Evolutionary conservation across 352 stramenopile genomes (phyloP).

Genomic region (Globisporangium middletonii): DNA sequence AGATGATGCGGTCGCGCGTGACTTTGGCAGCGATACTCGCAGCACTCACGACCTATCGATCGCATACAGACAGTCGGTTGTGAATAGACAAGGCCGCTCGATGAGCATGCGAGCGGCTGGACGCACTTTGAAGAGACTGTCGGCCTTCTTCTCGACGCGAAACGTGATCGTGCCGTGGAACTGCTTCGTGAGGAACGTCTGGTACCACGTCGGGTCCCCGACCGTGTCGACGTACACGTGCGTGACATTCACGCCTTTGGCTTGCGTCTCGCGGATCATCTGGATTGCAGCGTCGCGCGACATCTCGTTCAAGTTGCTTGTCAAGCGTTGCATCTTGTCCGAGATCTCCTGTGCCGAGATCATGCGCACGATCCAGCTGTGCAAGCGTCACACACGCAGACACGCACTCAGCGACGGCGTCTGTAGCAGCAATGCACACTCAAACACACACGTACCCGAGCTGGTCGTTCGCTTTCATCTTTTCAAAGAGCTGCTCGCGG

Average conservation of each 20-base stretch:
- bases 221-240: slow-evolving; percentile 95
- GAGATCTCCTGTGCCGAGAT: slow-evolving; percentile 93
- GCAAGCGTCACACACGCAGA: neutral
- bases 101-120: too few species aligned
- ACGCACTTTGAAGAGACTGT: slow-evolving; percentile 92
- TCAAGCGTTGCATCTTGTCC: slow-evolving; percentile 91
- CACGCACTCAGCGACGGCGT: neutral
- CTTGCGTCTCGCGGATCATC: slow-evolving; percentile 88
- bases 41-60: slow-evolving; percentile 78
- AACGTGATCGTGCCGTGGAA: slow-evolving; percentile 89
- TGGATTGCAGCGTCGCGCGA: slow-evolving; percentile 91
- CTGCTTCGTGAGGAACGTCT: slow-evolving; percentile 89
- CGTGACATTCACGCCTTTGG: slow-evolving; percentile 78
- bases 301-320: slow-evolving; percentile 92
- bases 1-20: slow-evolving; percentile 84
- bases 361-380: slow-evolving; percentile 86
- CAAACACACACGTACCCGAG: slow-evolving; percentile 40
- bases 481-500: slow-evolving; percentile 83
- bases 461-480: slow-evolving; percentile 68
- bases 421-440: neutral
- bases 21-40: slow-evolving; percentile 94
- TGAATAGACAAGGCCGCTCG: too few species aligned
- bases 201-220: slow-evolving; percentile 88
- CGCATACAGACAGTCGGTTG: too few species aligned
- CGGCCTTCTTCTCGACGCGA: slow-evolving; percentile 94